A percentile compares a stretch with the other conserved stretches of the same genome.
Evolutionary conservation across 164 flowering plant species (phyloP).

Genomic region (Vitis cinerea): DNA sequence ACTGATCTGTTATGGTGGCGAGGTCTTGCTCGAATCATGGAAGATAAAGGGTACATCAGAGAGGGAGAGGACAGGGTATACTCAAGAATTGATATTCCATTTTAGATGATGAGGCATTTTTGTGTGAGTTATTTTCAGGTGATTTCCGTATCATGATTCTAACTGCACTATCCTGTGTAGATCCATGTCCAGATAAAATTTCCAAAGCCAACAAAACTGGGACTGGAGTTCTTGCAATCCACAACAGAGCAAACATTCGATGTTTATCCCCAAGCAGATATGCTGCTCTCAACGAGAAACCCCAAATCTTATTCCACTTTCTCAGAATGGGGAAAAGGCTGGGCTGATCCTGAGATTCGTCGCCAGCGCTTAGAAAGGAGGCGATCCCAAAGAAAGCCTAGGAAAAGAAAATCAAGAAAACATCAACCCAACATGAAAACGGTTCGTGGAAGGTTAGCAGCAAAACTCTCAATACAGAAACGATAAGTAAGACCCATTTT

Average conservation of each 20-base stretch:
- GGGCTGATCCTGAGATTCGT: conserved; percentile 97
- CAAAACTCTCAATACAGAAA: conserved; percentile 44
- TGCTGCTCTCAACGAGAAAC: conserved; percentile 50
- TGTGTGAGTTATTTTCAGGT: not conserved
- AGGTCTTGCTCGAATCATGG: conserved; percentile 78
- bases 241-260: conserved; percentile 31
- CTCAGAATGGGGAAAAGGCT: conserved; percentile 86
- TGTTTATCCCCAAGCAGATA: conserved; percentile 80
- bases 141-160: not conserved
- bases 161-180: conserved; percentile 33
- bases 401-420: conserved; percentile 15
- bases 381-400: conserved; percentile 27
- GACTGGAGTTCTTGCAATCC: conserved; percentile 46
- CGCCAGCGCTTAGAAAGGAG: conserved; percentile 53
- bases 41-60: conserved; percentile 63
- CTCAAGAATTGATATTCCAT: not conserved
- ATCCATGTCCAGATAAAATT: conserved; percentile 54
- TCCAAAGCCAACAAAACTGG: conserved; percentile 63
- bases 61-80: conserved; percentile 65
- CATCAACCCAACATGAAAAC: conserved; percentile 25
- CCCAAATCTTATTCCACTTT: conserved; percentile 45
- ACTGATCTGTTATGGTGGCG: conserved; percentile 81
- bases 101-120: not conserved
- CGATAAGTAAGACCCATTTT: not conserved
- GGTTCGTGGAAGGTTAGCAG: conserved; percentile 57